Evolutionary conservation across 2,329 filamentous ascomycete genomes (phyloP), one percentile per base, ranked within the genome.

Genomic region (Calonectria pauciramosa): DNA sequence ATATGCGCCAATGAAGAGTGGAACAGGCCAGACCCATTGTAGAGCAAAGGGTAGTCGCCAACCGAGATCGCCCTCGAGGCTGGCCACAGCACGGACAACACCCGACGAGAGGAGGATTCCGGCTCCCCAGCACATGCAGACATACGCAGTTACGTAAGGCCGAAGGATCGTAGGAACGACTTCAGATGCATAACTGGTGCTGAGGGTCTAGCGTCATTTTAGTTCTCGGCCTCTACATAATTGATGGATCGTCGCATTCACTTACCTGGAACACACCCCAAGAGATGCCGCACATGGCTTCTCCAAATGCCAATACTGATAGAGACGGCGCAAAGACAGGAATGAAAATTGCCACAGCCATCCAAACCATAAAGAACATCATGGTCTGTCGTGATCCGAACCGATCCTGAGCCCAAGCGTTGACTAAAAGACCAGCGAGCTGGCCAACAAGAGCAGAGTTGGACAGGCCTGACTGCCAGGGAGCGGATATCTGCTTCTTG

Each of bases 391-490:
- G 49, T 8, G 77, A 70, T 28, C 86, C 86, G 20, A 82, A 84
- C 1, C 78, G 79, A 54, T 89, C 87, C 7, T 86, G 83, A 3
- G 86, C 71, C 63, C 82, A 85, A 1, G 87, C 87, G 54, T 86
- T 88, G 32, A 87, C 75, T 20, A 87, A 76, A 1, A 89, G 82
- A 0, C 88, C 88, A 1, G 87, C 47, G 4, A 90, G 85, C 38
- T 86, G 84, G 1, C 88, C 88, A 5, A 87, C 84, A 4, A 84
- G 78, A 0, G 85, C 83, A 2, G 85, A 87, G 28, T 88, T 88
- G 4, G 83, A 84, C 0, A 90, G 80, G 0, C 84, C 87, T 0
- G 87, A 85, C 74, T 89, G 88, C 88, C 88, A 89, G 5, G 84
- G 78, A 0, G 86, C 84, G 0, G 85, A 81, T 26, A 90, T 83